Evolutionary conservation across 202 grass and related monocot genomes (phyloP).

Genomic region (Panicum virgatum): DNA sequence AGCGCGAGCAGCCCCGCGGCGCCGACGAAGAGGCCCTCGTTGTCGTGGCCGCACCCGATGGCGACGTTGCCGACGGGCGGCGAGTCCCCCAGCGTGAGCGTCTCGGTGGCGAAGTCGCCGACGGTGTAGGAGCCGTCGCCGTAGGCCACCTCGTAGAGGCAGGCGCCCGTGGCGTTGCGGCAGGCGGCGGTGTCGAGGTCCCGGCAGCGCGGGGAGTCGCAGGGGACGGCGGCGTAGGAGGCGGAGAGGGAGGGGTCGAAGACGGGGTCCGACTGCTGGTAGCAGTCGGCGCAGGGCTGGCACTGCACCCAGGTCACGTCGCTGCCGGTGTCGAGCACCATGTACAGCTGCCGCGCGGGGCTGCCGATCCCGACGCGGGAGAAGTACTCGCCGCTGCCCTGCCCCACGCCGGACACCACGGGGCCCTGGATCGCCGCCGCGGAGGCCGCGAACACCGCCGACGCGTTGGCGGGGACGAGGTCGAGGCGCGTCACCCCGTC

Average conservation of each 20-base stretch:
- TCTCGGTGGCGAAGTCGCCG: slow-evolving; percentile 84
- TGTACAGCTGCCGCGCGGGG: slow-evolving; percentile 63
- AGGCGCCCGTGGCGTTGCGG: slow-evolving; percentile 59
- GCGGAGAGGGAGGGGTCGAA: slow-evolving; percentile 66
- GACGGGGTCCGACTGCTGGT: slow-evolving; percentile 84
- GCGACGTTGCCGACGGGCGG: slow-evolving; percentile 52
- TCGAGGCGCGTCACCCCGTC: slow-evolving; percentile 36
- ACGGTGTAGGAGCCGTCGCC: slow-evolving; percentile 98
- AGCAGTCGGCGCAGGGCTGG: slow-evolving; percentile 91
- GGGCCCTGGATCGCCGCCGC: slow-evolving; percentile 63
- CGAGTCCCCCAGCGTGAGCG: slow-evolving; percentile 62
- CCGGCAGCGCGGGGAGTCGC: slow-evolving; percentile 60
- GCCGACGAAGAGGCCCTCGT: slow-evolving; percentile 89
- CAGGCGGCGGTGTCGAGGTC: slow-evolving; percentile 78
- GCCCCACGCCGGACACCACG: slow-evolving; percentile 77
- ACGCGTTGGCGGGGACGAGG: slow-evolving; percentile 41
- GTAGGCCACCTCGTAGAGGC: slow-evolving; percentile 86
- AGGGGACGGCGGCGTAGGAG: slow-evolving; percentile 62
- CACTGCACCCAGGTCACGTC: slow-evolving; percentile 97
- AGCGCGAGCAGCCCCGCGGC: slow-evolving; percentile 71
- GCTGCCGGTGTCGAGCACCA: slow-evolving; percentile 95
- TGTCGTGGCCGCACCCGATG: slow-evolving; percentile 94
- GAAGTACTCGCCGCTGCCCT: slow-evolving; percentile 98
- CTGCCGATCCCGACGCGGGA: slow-evolving; percentile 67
- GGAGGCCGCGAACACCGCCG: slow-evolving; percentile 15